A percentile compares a stretch with the other conserved stretches of the same genome.
phyloP scores from a whole-genome alignment of 2,329 filamentous ascomycete genomes.

The Apiospora aurea region DNA sequence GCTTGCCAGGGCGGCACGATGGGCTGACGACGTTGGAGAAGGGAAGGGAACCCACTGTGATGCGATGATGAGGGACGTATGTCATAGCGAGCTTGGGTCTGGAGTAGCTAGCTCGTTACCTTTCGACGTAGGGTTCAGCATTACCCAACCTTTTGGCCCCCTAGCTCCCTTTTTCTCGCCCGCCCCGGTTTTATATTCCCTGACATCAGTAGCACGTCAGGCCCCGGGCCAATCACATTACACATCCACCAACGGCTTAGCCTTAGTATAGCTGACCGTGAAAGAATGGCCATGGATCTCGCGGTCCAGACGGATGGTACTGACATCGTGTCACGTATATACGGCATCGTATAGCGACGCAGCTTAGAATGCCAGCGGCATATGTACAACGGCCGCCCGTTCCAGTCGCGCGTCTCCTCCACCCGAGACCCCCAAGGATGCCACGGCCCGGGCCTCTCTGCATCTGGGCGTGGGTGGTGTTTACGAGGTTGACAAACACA shows the following conservation, averaged over 20 bases:
- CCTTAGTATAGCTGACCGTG: not conserved
- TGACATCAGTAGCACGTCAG: constrained; percentile 17
- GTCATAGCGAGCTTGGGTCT: constrained; percentile 17
- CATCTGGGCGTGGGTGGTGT: not conserved
- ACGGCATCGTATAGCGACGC: too few species aligned
- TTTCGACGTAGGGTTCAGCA: not conserved
- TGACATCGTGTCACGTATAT: not conserved
- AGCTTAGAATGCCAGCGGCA: not conserved
- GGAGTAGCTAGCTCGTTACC: not conserved
- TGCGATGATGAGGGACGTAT: not conserved
- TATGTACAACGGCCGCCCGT: not conserved
- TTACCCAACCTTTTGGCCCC: not conserved
- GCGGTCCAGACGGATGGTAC: not conserved
- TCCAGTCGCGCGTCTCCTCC: not conserved
- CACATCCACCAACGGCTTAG: not conserved
- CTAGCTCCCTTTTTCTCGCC: not conserved
- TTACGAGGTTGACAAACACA: too few species aligned
- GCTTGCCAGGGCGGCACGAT: not conserved
- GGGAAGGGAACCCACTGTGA: constrained; percentile 9
- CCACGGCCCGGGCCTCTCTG: too few species aligned
- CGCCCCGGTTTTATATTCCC: constrained; percentile 11
- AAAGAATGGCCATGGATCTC: not conserved
- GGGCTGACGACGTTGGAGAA: not conserved
- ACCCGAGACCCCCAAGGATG: not conserved
- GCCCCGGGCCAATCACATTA: not conserved